phyloP scores from a whole-genome alignment of 2,329 filamentous ascomycete species.

The Calonectria hongkongensis region DNA sequence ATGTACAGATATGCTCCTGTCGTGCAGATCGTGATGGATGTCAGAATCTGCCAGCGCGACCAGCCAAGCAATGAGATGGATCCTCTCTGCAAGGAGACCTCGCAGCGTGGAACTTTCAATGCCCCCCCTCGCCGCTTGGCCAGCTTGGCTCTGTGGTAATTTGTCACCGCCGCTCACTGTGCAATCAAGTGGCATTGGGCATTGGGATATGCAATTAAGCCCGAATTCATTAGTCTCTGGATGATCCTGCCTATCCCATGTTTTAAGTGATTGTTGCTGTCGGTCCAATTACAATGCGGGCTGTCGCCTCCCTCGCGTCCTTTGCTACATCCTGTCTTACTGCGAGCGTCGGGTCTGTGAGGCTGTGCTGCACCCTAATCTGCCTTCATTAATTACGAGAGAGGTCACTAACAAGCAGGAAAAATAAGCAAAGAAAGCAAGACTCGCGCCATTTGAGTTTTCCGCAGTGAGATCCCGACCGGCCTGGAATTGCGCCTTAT shows the following conservation, averaged over 20 bases:
- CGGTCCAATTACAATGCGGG: background rate
- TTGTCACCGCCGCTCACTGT: background rate
- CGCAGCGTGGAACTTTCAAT: background rate
- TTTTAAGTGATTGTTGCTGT: background rate
- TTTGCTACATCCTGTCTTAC: background rate
- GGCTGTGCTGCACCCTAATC: conserved; percentile 1
- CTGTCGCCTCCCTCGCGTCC: conserved; percentile 10
- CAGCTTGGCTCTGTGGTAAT: background rate
- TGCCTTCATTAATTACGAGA: background rate
- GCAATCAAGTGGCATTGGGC: conserved; percentile 2
- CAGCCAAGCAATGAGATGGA: conserved; percentile 1
- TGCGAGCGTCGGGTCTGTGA: background rate
- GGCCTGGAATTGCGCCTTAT: background rate
- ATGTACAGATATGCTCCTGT: conserved; percentile 22
- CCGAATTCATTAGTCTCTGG: background rate
- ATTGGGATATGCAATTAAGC: background rate
- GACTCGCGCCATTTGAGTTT: background rate
- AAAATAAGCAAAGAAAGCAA: background rate
- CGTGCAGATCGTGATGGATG: conserved; percentile 33
- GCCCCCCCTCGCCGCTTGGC: background rate
- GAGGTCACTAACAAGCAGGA: background rate
- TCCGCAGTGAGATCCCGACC: background rate
- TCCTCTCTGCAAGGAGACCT: conserved; percentile 8
- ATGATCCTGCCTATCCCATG: conserved; percentile 18
- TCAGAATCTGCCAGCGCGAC: background rate